Evolutionary conservation across 129 eudicot genomes (phyloP).

Genomic region (Artemisia tridentata): DNA sequence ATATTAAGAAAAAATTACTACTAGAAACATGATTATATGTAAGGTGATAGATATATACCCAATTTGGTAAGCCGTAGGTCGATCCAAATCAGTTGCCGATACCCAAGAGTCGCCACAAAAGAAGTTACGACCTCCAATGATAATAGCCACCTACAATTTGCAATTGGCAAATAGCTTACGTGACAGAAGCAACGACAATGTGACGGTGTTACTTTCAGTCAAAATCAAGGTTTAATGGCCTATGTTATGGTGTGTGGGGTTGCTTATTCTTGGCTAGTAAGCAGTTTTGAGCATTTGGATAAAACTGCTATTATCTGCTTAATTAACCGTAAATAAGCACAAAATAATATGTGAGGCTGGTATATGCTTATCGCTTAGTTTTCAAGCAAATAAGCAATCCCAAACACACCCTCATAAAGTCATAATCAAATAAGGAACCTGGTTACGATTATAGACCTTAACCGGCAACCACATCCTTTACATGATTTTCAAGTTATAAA

Average conservation of each 20-base stretch:
- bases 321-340: too few relatives aligned
- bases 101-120: conserved; percentile 50
- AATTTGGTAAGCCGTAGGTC: conserved; percentile 47
- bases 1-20: neutral
- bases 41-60: conserved; percentile 23
- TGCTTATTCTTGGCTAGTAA: too few relatives aligned
- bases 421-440: neutral
- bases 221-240: too few relatives aligned
- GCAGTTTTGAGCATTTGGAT: too few relatives aligned
- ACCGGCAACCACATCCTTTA: neutral
- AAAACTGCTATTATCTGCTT: too few relatives aligned
- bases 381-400: too few relatives aligned
- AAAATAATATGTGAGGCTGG: too few relatives aligned
- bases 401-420: too few relatives aligned
- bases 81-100: conserved; percentile 42
- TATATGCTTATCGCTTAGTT: too few relatives aligned
- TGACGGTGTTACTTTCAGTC: neutral
- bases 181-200: conserved; percentile 6
- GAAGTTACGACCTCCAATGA: conserved; percentile 45
- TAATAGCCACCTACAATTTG: conserved; percentile 39
- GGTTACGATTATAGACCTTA: neutral
- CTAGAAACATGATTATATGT: conserved; percentile 2
- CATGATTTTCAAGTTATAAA: neutral
- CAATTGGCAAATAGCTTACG: conserved; percentile 11
- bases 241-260: too few relatives aligned